Evolutionary conservation across 106 monocot genomes (phyloP), one percentile per base, ranked within the genome.

Genomic region (Vanilla planifolia): DNA sequence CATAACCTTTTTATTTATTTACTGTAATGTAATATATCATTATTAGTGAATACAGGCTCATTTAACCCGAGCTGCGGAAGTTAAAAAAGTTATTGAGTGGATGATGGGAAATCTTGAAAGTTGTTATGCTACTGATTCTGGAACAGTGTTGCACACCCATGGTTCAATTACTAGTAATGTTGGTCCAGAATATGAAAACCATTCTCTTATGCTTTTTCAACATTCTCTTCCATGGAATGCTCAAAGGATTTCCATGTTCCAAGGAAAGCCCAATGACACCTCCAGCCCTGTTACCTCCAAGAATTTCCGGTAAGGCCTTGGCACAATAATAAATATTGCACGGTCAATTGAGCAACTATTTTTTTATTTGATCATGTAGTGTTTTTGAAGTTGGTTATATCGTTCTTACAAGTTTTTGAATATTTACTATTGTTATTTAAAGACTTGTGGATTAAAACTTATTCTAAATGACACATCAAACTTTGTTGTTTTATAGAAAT

Each of bases 51-150:
- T 67, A 58, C 83, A 96, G 96, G 87, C 80, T 70, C 90, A 96
- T 75, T 84, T 96, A 64, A 60, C 73, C 39, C 76, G 66, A 77
- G 96, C 96, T 74, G 80, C 87, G n/a, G 96, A 96, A 75, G 96
- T 91, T 45, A 96, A 96, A 79, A 76, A 73, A 65, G 77, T 87
- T 27, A 80, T 96, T 28, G 96, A 96, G 52, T 87, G 84, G 75
- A 84, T 84, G 43, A 91, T 96, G 86, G 77, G 76, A 35, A 96
- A 91, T 62, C 61, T 86, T 61, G 84, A 96, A 72, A 91, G 82
- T 10, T 69, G 61, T 32, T 80, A 78, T 76, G 67, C 67, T 65
- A 52, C 71, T 70, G 86, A 92, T 81, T 51, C 83, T 78, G 70
- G 62, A 41, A 61, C 68, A n/a, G 48, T 62, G 17, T 55, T 50